Percentiles rank a stretch among this genome's conserved stretches.
phyloP scores from a whole-genome alignment of 2,329 filamentous ascomycete species.

The Aspergillus pseudoglaucus region DNA sequence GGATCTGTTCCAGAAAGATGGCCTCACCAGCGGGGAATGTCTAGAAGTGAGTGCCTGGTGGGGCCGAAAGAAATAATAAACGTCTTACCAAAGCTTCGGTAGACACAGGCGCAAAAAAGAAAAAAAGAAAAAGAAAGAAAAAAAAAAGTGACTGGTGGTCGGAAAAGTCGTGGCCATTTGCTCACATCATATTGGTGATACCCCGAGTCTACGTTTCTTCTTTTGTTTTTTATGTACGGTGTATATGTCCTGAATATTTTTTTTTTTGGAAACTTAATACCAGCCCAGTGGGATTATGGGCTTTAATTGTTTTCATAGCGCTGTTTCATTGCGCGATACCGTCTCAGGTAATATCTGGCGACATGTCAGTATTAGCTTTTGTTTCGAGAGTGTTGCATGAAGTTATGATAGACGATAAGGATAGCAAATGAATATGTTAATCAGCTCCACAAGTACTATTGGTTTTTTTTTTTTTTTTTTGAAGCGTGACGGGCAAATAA shows the following conservation, averaged over 20 bases:
- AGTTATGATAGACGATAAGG: slow-evolving; percentile 3
- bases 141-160: slow-evolving; percentile 19
- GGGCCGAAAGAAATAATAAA: slow-evolving; percentile 49
- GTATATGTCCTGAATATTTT: slow-evolving; percentile 14
- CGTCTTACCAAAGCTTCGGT: not conserved
- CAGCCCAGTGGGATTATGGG: slow-evolving; percentile 6
- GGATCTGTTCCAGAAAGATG: slow-evolving; percentile 71
- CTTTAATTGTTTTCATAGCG: slow-evolving; percentile 56
- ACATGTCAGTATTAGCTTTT: slow-evolving; percentile 17
- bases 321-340: slow-evolving; percentile 77
- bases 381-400: slow-evolving; percentile 1
- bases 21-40: slow-evolving; percentile 77
- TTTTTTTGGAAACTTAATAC: slow-evolving; percentile 1
- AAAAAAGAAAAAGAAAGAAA: slow-evolving; percentile 8
- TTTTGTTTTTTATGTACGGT: slow-evolving; percentile 15
- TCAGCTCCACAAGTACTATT: not conserved
- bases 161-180: slow-evolving; percentile 21
- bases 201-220: slow-evolving; percentile 21
- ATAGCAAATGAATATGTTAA: not conserved
- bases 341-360: slow-evolving; percentile 79
- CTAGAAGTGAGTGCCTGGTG: slow-evolving; percentile 63
- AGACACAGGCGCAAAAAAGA: not conserved
- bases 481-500: not conserved
- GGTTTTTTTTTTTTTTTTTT: slow-evolving; percentile 1
- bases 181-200: slow-evolving; percentile 35